Evolutionary conservation across 352 stramenopile genomes (phyloP), one percentile per base, ranked within the genome.

Genomic region (Globisporangium iwayamae): DNA sequence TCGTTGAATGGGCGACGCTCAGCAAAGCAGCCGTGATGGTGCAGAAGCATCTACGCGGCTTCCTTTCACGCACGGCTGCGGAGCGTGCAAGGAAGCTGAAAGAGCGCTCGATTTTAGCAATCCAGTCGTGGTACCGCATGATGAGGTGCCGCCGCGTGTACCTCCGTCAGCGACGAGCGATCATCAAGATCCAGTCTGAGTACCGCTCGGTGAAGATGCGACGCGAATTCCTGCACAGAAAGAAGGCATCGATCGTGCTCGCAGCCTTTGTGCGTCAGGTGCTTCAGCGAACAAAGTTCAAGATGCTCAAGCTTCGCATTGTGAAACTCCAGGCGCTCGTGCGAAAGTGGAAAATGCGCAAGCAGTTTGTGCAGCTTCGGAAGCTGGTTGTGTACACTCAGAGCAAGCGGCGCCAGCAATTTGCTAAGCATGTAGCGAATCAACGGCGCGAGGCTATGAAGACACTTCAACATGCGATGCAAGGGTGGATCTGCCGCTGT

Each of bases 71-170:
- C 39, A 92, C 83, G 16, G 75, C 80, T 0, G 80, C 75, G 4
- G 83, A 93, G 51, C 79, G 81, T 9, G 66, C 74, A n/a, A 71
- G 76, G n/a, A 85, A 85, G 57, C 66, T 85, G 4, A 69, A 73
- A 20, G 67, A 67, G 14, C 74, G 81, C 0, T 72, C 72, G 9
- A 63, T 70, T 2, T 61, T 88, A 3, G 47, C 38, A 0, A 54
- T 93, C 20, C 78, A 93, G 68, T 77, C 70, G 4, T 91, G 81
- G 81, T 75, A 79, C 45, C 78, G 75, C 3, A 90, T 91, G 81
- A 65, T 73, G 1, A 47, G 62, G 2, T 54, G 71, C 28, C 72
- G 71, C 3, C 73, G 70, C 30, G 22, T 62, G 22, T 91, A 75
- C 53, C 11, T 72, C 8, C 58, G 46, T 2, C 67, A 75, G 41